A percentile compares a stretch with the other conserved stretches of the same genome.
phyloP scores from a whole-genome alignment of 2,329 filamentous ascomycete genomes.

The Fusarium sp. region DNA sequence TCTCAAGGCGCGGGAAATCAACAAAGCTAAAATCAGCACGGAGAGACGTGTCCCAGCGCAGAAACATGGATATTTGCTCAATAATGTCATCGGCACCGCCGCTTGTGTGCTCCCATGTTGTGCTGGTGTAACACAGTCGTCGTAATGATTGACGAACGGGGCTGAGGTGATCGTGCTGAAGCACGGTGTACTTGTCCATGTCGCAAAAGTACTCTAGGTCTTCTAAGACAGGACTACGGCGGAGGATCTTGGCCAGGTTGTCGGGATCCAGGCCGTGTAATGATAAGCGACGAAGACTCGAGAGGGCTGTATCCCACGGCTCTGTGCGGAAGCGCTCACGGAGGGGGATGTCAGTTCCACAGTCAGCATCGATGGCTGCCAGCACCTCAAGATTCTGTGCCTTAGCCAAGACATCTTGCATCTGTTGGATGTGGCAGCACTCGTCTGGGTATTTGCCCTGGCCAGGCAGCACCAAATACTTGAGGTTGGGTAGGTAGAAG shows the following conservation, averaged over 20 bases:
- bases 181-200: conserved; percentile 45
- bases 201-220: conserved; percentile 46
- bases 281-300: conserved; percentile 41
- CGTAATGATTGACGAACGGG: conserved; percentile 35
- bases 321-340: conserved; percentile 43
- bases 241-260: conserved; percentile 42
- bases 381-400: conserved; percentile 43
- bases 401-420: conserved; percentile 44
- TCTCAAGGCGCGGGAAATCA: conserved; percentile 43
- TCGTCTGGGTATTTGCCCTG: conserved; percentile 41
- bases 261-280: conserved; percentile 43
- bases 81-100: conserved; percentile 41
- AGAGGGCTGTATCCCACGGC: conserved; percentile 41
- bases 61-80: conserved; percentile 39
- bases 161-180: conserved; percentile 38
- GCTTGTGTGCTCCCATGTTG: conserved; percentile 41
- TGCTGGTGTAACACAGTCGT: conserved; percentile 42
- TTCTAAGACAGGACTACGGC: conserved; percentile 40
- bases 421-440: conserved; percentile 45
- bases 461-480: conserved; percentile 42
- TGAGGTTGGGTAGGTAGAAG: conserved; percentile 44
- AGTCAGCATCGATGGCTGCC: conserved; percentile 42
- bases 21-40: conserved; percentile 41
- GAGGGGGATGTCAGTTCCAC: conserved; percentile 41
- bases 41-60: conserved; percentile 42